Evolutionary conservation across 768 basidiomycete species (phyloP), one percentile per base, ranked within the genome.

Genomic region (Lactarius vividus): DNA sequence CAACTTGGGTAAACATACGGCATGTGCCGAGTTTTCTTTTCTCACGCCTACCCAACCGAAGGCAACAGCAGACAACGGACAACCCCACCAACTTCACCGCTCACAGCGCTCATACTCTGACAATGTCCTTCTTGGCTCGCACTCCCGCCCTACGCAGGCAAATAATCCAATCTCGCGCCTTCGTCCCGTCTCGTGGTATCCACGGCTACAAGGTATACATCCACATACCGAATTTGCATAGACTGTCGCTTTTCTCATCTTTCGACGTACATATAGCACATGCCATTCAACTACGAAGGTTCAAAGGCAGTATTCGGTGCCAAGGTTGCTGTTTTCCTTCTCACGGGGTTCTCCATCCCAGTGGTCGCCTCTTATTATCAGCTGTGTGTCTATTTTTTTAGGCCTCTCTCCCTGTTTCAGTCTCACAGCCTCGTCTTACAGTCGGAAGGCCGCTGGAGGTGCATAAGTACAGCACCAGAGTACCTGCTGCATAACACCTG

Each of bases 361-460:
- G 71, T 42, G 66, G 70, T 62, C 67, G 74, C 60, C 72, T 72
- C 63, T 33, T 57, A 53, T 44, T 64, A 70, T 55, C 64, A 66
- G 62, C 42, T 68, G 63, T 76, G 72, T 26, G 77, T 76, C 15
- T 44, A 37, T 54, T 4, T 39, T 39, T 54, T 55, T 11, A 6
- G 53, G 28, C 20, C 3, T 15, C 23, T 40, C 13, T 61, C 53
- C n/a, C n/a, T 28, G 13, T 8, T 35, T 57, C 23, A 26, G 61
- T 56, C 61, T 66, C 33, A 66, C 61, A 42, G 3, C 39, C 39
- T 44, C 35, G 26, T 23, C 37, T 52, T 52, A 33, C 31, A 66
- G 65, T 28, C 39, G 29, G 46, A 65, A 65, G 37, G 2, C 46
- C 16, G 49, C 49, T 16, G 59, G 44, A 33, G n/a, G 46, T 13